Percentiles rank a stretch among this genome's conserved stretches.
phyloP scores from a whole-genome alignment of 2,329 filamentous ascomycete genomes.

The Pseudocercospora eumusae region DNA sequence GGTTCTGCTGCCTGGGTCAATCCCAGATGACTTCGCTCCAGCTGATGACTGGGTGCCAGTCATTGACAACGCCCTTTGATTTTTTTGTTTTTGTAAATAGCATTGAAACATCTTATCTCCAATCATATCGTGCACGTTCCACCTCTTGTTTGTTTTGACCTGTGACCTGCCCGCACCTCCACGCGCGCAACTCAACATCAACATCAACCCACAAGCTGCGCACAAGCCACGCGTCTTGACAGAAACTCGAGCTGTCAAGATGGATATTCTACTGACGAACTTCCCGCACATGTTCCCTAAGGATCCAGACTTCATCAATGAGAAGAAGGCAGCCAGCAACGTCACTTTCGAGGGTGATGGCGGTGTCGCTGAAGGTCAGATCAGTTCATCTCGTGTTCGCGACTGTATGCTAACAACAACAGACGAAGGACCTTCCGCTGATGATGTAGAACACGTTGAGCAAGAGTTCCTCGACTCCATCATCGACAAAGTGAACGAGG shows the following conservation, averaged over 20 bases:
- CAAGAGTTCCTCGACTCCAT: conserved; percentile 17
- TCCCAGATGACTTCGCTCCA: conserved; percentile 6
- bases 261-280: conserved; percentile 17
- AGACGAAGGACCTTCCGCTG: conserved; percentile 12
- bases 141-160: neutral
- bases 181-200: neutral
- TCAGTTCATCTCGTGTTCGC: neutral
- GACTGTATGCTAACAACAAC: neutral
- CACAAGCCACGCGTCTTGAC: neutral
- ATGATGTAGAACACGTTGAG: conserved; percentile 12
- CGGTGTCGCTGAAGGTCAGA: conserved; percentile 19
- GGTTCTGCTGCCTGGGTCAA: conserved; percentile 1
- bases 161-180: neutral
- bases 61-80: neutral
- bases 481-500: conserved; percentile 3
- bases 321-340: neutral
- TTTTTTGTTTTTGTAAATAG: conserved; percentile 8
- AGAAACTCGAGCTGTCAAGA: neutral
- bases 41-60: neutral
- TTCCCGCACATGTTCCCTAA: conserved; percentile 18
- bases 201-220: neutral
- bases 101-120: neutral
- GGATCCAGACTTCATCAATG: conserved; percentile 6
- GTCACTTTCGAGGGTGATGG: conserved; percentile 9
- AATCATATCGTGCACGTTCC: neutral